Conservation (phyloP, 257 asterid genomes). For the Echites panduratus region DNA sequence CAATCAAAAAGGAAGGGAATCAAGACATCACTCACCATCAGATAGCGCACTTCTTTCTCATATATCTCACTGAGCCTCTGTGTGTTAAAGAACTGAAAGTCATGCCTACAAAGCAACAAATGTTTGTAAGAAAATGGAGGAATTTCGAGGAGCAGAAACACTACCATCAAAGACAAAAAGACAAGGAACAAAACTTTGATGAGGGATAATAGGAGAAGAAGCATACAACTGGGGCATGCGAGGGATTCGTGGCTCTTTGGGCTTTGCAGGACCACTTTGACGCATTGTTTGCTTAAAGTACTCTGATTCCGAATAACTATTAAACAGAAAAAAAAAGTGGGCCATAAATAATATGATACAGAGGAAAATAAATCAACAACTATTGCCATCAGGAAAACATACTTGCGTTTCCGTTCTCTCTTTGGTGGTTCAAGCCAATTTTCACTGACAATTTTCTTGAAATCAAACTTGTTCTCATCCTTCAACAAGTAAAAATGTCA, state of each 20-base stretch:
- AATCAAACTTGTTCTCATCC: slow-evolving; percentile 87
- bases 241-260: slow-evolving; percentile 98
- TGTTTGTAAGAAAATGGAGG: slow-evolving; percentile 18
- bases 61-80: slow-evolving; percentile 94
- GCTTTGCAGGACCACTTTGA: slow-evolving; percentile 86
- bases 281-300: slow-evolving; percentile 99
- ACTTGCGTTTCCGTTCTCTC: slow-evolving; percentile 99
- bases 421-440: slow-evolving; percentile 91
- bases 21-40: slow-evolving; percentile 63
- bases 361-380: background rate
- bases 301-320: slow-evolving; percentile 93
- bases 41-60: slow-evolving; percentile 97
- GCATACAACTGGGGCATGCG: slow-evolving; percentile 98
- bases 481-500: slow-evolving; percentile 21
- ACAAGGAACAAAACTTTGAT: background rate
- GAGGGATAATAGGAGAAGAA: slow-evolving; percentile 5
- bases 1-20: slow-evolving; percentile 4
- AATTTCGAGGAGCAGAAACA: background rate
- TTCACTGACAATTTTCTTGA: slow-evolving; percentile 91
- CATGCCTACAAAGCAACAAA: slow-evolving; percentile 62
- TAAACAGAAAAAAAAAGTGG: background rate
- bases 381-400: slow-evolving; percentile 28
- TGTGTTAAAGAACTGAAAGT: slow-evolving; percentile 98
- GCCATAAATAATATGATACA: slow-evolving; percentile 8
- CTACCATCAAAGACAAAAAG: background rate